phyloP scores from a whole-genome alignment of 2,329 filamentous ascomycete species.

The Zymoseptoria pseudotritici region DNA sequence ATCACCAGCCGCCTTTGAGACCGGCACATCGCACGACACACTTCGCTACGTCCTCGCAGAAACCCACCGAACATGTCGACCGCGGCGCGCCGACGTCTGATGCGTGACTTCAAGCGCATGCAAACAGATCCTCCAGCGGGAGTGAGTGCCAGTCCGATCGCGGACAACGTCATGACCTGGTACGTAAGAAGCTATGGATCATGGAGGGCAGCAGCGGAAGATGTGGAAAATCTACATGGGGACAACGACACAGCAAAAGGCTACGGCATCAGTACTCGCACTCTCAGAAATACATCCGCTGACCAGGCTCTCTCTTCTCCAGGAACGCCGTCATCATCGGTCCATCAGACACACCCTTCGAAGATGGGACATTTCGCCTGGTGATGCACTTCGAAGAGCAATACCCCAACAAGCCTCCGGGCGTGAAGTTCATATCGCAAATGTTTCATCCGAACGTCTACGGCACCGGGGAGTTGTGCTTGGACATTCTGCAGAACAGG shows the following conservation, averaged over 20 bases:
- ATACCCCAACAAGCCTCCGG: constrained; percentile 95
- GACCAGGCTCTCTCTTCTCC: constrained; percentile 2
- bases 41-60: not conserved
- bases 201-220: not conserved
- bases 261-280: not conserved
- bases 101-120: constrained; percentile 99
- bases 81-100: constrained; percentile 86
- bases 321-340: constrained; percentile 99
- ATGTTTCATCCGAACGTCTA: constrained; percentile 99
- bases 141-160: constrained; percentile 90
- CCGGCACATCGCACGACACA: not conserved
- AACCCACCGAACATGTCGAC: constrained; percentile 65
- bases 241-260: not conserved
- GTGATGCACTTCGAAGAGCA: constrained; percentile 99
- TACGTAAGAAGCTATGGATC: constrained; percentile 37
- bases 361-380: constrained; percentile 93
- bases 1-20: not conserved
- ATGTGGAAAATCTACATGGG: not conserved
- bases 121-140: constrained; percentile 96
- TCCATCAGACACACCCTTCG: constrained; percentile 91
- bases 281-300: constrained; percentile 2
- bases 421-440: constrained; percentile 95
- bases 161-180: constrained; percentile 97
- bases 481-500: constrained; percentile 94
- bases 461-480: constrained; percentile 87